These are phyloP conservation scores for Aureobasidium namibiae DNA, from an alignment of 2,329 filamentous ascomycete genomes.

Conservation along the genomic window DNA sequence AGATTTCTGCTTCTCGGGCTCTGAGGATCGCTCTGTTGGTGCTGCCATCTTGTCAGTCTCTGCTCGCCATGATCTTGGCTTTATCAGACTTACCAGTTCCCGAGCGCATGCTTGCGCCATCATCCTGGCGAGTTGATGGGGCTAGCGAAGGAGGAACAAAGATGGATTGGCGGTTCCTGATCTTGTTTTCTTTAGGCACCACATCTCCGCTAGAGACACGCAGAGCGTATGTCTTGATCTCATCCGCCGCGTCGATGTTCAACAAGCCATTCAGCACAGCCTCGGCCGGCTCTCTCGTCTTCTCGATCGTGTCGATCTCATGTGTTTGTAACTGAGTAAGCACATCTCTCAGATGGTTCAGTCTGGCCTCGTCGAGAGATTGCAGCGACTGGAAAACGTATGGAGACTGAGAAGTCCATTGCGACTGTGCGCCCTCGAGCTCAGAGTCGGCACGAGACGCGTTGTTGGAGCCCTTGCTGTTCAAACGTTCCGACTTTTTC, in stretches of 20 bases:
- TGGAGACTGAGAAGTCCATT: slow-evolving; percentile 92
- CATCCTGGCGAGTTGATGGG: slow-evolving; percentile 37
- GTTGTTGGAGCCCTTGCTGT: slow-evolving; percentile 72
- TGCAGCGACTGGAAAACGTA: slow-evolving; percentile 93
- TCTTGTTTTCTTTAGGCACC: neutral
- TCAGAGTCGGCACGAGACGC: slow-evolving; percentile 64
- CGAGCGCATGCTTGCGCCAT: slow-evolving; percentile 48
- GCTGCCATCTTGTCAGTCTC: slow-evolving; percentile 38
- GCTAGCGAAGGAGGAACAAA: slow-evolving; percentile 19
- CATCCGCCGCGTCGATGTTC: slow-evolving; percentile 76
- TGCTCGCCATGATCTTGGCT: slow-evolving; percentile 9
- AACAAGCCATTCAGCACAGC: slow-evolving; percentile 73
- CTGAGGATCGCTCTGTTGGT: neutral
- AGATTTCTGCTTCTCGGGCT: slow-evolving; percentile 27
- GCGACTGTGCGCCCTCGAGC: slow-evolving; percentile 67
- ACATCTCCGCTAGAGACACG: slow-evolving; percentile 25
- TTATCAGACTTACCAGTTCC: slow-evolving; percentile 33
- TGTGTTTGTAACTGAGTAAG: slow-evolving; percentile 91
- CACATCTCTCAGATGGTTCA: slow-evolving; percentile 83
- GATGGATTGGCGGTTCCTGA: slow-evolving; percentile 4
- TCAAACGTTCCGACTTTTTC: slow-evolving; percentile 77
- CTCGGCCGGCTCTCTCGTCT: slow-evolving; percentile 65
- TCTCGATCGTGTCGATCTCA: slow-evolving; percentile 79
- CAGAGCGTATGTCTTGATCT: slow-evolving; percentile 67
- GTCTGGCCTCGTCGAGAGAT: slow-evolving; percentile 75